Percentiles rank a stretch among this genome's conserved stretches.
phyloP scores from a whole-genome alignment of 331 rosid genomes.

The Ulmus americana region DNA sequence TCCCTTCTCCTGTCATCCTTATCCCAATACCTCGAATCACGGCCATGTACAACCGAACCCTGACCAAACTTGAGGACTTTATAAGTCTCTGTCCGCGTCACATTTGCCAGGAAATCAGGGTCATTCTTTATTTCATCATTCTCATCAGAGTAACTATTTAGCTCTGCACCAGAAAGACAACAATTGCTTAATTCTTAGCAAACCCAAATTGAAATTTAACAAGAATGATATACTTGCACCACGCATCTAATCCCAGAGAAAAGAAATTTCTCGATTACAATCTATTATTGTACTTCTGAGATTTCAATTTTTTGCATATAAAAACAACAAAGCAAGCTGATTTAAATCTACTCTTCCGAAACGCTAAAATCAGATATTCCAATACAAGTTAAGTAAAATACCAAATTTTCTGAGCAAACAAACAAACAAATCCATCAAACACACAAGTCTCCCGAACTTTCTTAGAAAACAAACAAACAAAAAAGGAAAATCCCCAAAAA shows the following conservation, averaged over 20 bases:
- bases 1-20: constrained; percentile 95
- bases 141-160: constrained; percentile 34
- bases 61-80: constrained; percentile 73
- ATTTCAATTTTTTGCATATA: neutral
- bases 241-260: no score
- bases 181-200: constrained; percentile 13
- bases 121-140: constrained; percentile 54
- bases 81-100: constrained; percentile 58
- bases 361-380: neutral
- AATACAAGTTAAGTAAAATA: neutral
- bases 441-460: neutral
- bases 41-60: constrained; percentile 60
- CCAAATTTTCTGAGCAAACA: constrained; percentile 16
- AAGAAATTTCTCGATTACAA: no score
- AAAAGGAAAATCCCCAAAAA: neutral
- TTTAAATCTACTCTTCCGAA: neutral
- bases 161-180: constrained; percentile 40
- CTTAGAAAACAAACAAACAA: constrained; percentile 10
- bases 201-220: no score
- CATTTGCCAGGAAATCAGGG: constrained; percentile 73
- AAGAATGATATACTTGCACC: no score
- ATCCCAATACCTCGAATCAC: constrained; percentile 97
- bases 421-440: constrained; percentile 6
- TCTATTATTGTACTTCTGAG: neutral
- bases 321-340: neutral